Evolutionary conservation across 495 filamentous ascomycete genomes (phyloP), one percentile per base, ranked within the genome.

Genomic region (Halenospora varia): DNA sequence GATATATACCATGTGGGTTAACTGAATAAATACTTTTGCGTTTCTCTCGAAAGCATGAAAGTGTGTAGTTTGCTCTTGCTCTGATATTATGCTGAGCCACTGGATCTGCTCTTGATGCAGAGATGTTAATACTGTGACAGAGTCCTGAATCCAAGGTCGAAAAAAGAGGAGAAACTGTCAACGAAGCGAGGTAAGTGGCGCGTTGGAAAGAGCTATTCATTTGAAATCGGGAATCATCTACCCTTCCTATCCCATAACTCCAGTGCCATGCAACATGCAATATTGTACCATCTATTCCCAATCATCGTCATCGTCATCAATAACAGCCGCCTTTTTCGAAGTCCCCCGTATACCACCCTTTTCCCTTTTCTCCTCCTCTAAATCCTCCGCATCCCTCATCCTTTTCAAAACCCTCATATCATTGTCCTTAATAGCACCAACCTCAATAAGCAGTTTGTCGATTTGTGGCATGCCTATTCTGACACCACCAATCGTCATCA

Each of bases 391-490:
- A 24, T 80, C 82, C 51, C 76, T 70, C 55, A 74, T 76, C 64
- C 86, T 80, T 66, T 78, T 82, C 65, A 84, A 75, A n/a, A 94
- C 74, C 45, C 92, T 87, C 64, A 87, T 77, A 68, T 97, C 93
- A 59, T 80, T 87, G 41, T 81, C 75, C 51, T 84, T 82, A 47
- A 96, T 68, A 18, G 92, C 92, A 11, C 89, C 90, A 25, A 92
- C 76, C 41, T 88, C 85, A 3, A 96, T 78, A n/a, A 97, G 76
- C 42, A 96, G 70, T 56, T 78, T 81, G 66, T 96, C 88, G 25
- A 96, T 71, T 47, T 81, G 69, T 51, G 71, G 57, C 71, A 89
- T 72, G 56, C 73, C 84, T 53, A 89, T 94, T 53, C 76, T 74
- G 15, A 77, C 75, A 18, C 92, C 93, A 10, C 82, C 80, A 39